Percentiles rank a stretch among this genome's conserved stretches.
These are phyloP conservation scores for Clavispora asparagi DNA, from an alignment of 805 yeast genomes.

Conservation along the genomic window DNA sequence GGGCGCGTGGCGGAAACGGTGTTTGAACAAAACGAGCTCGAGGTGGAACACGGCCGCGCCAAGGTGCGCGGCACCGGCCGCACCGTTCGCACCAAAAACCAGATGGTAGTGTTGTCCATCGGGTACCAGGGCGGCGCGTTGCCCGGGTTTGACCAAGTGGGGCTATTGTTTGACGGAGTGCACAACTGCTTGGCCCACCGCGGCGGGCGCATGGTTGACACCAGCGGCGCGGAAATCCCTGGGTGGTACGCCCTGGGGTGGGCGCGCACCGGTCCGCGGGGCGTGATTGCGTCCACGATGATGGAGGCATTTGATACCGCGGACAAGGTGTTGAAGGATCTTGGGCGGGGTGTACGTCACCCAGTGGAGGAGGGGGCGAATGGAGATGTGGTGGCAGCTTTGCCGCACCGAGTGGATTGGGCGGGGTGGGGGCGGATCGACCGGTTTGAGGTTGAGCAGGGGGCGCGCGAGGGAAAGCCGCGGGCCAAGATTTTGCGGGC, in stretches of 20 bases:
- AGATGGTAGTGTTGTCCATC: constrained; percentile 71
- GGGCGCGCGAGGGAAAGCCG: constrained; percentile 43
- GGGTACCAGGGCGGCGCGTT: constrained; percentile 76
- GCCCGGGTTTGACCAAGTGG: constrained; percentile 45
- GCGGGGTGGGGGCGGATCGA: constrained; percentile 60
- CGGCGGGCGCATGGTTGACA: constrained; percentile 26
- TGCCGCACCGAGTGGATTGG: constrained; percentile 46
- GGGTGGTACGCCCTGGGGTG: constrained; percentile 85
- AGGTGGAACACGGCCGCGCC: constrained; percentile 26
- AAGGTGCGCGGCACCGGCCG: constrained; percentile 32
- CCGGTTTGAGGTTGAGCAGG: constrained; percentile 45
- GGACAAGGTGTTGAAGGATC: constrained; percentile 56
- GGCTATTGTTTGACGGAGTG: constrained; percentile 21
- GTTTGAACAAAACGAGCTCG: constrained; percentile 44
- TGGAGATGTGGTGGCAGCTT: constrained; percentile 6
- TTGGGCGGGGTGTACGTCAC: constrained; percentile 24
- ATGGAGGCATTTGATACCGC: constrained; percentile 76
- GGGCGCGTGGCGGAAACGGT: constrained; percentile 39
- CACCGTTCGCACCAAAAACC: constrained; percentile 37
- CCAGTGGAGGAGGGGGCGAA: constrained; percentile 11
- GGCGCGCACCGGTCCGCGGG: constrained; percentile 82
- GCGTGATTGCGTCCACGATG: constrained; percentile 90
- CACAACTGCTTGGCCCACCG: constrained; percentile 26
- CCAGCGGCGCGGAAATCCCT: constrained; percentile 11
- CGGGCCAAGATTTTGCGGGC: constrained; percentile 52